Percentiles rank a stretch among this genome's conserved stretches.
Conservation (phyloP, 352 stramenopile species). For the Phytophthora agathidicida region DNA sequence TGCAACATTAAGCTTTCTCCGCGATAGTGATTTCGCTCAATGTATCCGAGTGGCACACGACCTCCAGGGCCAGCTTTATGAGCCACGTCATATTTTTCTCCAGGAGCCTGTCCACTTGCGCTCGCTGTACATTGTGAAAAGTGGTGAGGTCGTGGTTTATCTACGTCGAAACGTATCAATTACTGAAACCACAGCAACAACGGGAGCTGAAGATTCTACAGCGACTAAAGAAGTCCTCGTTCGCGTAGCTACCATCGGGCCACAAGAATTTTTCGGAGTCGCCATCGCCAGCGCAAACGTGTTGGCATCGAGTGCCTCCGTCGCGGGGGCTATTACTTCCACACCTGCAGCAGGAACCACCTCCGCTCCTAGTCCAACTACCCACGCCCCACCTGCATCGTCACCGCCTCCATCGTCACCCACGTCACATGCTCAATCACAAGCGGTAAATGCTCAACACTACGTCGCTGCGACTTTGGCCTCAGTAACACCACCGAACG, state of each 20-base stretch:
- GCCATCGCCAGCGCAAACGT: conserved; percentile 49
- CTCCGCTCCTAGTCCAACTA: conserved; percentile 1
- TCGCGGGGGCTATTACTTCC: conserved; percentile 7
- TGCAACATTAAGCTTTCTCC: conserved; percentile 59
- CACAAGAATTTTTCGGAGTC: conserved; percentile 71
- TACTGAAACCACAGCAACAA: neutral
- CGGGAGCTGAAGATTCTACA: conserved; percentile 8
- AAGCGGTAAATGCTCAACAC: conserved; percentile 11
- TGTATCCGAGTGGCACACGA: conserved; percentile 82
- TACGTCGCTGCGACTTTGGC: conserved; percentile 36
- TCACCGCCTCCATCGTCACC: conserved; percentile 2
- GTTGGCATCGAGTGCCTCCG: conserved; percentile 1
- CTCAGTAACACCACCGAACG: conserved; percentile 13
- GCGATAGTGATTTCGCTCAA: conserved; percentile 61
- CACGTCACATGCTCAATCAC: conserved; percentile 9
- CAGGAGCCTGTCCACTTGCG: conserved; percentile 50
- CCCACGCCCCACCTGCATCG: neutral
- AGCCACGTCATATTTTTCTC: conserved; percentile 68
- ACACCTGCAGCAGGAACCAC: neutral
- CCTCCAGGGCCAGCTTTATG: conserved; percentile 58
- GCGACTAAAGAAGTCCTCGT: conserved; percentile 47
- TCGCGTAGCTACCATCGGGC: conserved; percentile 73
- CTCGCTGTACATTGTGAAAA: conserved; percentile 74
- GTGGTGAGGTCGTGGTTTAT: conserved; percentile 74
- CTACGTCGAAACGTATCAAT: conserved; percentile 35